Evolutionary conservation across 2,329 filamentous ascomycete genomes (phyloP), one percentile per base, ranked within the genome.

Genomic region (Bipolaris bicolor): DNA sequence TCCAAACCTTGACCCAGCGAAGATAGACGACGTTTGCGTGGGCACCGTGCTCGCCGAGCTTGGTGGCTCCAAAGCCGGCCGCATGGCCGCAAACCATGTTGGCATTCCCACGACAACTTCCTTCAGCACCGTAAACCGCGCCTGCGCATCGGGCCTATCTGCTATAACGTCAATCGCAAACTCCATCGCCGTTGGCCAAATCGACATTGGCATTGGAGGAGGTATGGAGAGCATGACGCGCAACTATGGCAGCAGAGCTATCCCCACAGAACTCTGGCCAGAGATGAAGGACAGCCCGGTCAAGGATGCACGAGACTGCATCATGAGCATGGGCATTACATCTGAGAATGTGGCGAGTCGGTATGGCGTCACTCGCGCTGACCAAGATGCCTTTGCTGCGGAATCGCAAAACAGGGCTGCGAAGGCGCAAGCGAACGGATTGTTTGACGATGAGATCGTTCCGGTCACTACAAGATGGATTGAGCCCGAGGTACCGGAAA

Each of bases 151-250:
- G 6, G 89, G 89, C 2, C 82, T 97, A 48, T 88, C 91, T 66
- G 88, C 90, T 24, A 89, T 97, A 49, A 89, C 91, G 1, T 80
- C 82, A 13, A 82, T 96, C 3, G 90, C 90, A 5, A 87, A 89
- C 55, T 83, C 88, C 61, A 95, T 97, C 66, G 84, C 86, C n/a
- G 82, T 84, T 0, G 92, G 90, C 1, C 84, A 86, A 66, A 89
- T 94, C 49, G 84, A 88, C 60, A 82, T 83, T 0, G 93, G 91
- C 58, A 86, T 97, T 60, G 93, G 88, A 9, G 93, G 90, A 1
- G 93, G 93, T 29, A 97, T 96, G 90, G 93, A 97, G 84, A 94
- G 90, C 79, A 97, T 97, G 93, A 96, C 91, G 62, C 81, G 89
- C 64, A 97, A 97, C 79, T 97, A 97, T 77, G 92, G 88, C 49